Evolutionary conservation across 495 filamentous ascomycete genomes (phyloP).

Genomic region (Trichoderma orchidacearum): DNA sequence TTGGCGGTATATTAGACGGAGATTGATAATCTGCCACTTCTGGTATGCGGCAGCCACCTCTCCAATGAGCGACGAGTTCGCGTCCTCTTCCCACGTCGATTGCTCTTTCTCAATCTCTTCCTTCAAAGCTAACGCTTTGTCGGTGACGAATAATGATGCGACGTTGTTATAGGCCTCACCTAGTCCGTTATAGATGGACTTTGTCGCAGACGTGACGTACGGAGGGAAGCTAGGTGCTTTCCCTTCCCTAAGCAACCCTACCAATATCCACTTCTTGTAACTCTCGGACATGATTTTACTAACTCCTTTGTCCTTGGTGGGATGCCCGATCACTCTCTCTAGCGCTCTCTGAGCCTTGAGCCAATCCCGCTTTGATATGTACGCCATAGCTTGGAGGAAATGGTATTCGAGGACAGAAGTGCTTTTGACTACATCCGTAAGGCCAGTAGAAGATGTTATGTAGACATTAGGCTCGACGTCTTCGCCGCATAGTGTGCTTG

Average conservation of each 20-base stretch:
- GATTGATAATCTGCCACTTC: constrained; percentile 31
- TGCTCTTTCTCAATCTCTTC: constrained; percentile 36
- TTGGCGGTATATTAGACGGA: constrained; percentile 32
- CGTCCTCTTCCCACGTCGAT: constrained; percentile 45
- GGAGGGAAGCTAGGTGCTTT: constrained; percentile 33
- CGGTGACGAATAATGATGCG: constrained; percentile 51
- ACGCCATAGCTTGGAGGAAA: constrained; percentile 62
- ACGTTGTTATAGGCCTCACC: constrained; percentile 60
- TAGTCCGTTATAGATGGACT: constrained; percentile 43
- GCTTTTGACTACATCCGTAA: constrained; percentile 43
- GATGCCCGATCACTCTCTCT: constrained; percentile 52
- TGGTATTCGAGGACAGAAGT: constrained; percentile 64
- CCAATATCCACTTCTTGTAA: constrained; percentile 88
- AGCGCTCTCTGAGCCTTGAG: constrained; percentile 56
- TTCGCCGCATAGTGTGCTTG: constrained; percentile 16
- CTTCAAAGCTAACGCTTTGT: constrained; percentile 39
- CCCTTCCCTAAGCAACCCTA: constrained; percentile 58
- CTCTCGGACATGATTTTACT: constrained; percentile 78
- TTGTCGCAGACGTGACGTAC: constrained; percentile 25
- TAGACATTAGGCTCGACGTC: constrained; percentile 26
- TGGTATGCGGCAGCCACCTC: constrained; percentile 36
- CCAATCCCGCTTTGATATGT: constrained; percentile 62
- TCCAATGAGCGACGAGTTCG: constrained; percentile 28
- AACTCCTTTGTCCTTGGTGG: constrained; percentile 37
- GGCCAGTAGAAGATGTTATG: constrained; percentile 41